Conservation (phyloP, 192 early-diverging fungal species). For the Backusella westeae region DNA sequence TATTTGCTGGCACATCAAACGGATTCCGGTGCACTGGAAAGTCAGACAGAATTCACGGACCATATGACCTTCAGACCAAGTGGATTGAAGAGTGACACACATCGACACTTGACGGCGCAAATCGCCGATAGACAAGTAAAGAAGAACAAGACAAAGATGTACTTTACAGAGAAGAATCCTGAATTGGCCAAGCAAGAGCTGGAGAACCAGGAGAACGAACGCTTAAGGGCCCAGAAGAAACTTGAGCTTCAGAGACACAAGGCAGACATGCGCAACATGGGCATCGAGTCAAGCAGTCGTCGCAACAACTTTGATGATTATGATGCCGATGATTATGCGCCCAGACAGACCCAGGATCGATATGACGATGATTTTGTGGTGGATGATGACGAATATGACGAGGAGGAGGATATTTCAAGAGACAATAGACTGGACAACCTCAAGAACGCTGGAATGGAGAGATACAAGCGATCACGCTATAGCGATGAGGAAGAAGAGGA, state of each 20-base stretch:
- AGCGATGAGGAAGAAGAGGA: slow-evolving; percentile 38
- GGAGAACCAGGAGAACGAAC: slow-evolving; percentile 61
- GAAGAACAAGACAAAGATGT: slow-evolving; percentile 60
- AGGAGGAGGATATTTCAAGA: slow-evolving; percentile 38
- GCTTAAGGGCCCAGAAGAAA: slow-evolving; percentile 51
- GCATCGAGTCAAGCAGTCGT: slow-evolving; percentile 28
- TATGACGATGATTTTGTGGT: slow-evolving; percentile 58
- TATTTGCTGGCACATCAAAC: slow-evolving; percentile 62
- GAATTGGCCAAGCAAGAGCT: slow-evolving; percentile 57
- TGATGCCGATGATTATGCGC: slow-evolving; percentile 22
- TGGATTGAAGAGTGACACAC: slow-evolving; percentile 53
- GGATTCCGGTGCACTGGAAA: slow-evolving; percentile 57
- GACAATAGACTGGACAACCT: slow-evolving; percentile 29
- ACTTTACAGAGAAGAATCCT: slow-evolving; percentile 66
- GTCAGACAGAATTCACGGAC: slow-evolving; percentile 57
- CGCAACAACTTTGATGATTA: slow-evolving; percentile 44
- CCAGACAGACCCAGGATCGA: slow-evolving; percentile 17
- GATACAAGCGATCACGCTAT: slow-evolving; percentile 16
- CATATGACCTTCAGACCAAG: slow-evolving; percentile 66
- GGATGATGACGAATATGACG: slow-evolving; percentile 48
- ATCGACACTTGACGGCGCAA: slow-evolving; percentile 61
- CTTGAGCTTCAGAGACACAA: slow-evolving; percentile 43
- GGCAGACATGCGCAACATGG: slow-evolving; percentile 26
- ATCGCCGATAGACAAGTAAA: slow-evolving; percentile 71
- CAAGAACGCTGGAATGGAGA: slow-evolving; percentile 30